phyloP scores from a whole-genome alignment of 2,329 filamentous ascomycete genomes.

The Lecanoromycetidae sp. region DNA sequence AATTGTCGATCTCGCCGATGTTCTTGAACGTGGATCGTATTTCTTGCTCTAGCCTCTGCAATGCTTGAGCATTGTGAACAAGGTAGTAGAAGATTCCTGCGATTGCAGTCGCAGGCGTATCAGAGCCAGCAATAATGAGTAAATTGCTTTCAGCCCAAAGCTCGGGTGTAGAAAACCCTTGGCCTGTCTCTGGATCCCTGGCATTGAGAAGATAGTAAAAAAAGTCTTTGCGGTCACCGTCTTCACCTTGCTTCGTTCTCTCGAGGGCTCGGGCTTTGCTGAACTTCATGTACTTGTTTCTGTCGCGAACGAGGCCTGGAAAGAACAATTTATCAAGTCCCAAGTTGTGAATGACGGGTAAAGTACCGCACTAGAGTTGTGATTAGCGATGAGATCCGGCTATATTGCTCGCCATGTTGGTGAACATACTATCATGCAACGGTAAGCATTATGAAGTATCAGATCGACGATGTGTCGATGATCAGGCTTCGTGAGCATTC shows the following conservation, averaged over 20 bases:
- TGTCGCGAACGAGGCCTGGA: neutral
- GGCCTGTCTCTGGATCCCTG: slow-evolving; percentile 35
- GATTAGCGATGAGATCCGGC: neutral
- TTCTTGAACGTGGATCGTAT: slow-evolving; percentile 26
- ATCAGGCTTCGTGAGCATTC: slow-evolving; percentile 26
- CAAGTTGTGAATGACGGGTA: slow-evolving; percentile 10
- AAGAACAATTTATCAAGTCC: neutral
- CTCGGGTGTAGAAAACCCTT: slow-evolving; percentile 34
- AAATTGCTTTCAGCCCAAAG: slow-evolving; percentile 39
- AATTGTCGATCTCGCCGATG: slow-evolving; percentile 28
- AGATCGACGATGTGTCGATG: slow-evolving; percentile 18
- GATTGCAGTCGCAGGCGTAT: slow-evolving; percentile 34
- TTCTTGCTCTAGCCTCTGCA: slow-evolving; percentile 27
- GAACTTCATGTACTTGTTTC: neutral
- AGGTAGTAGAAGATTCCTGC: slow-evolving; percentile 36
- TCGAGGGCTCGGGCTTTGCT: slow-evolving; percentile 22
- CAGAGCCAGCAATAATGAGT: slow-evolving; percentile 38
- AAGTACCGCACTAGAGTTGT: neutral
- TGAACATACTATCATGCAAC: neutral
- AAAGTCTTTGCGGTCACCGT: slow-evolving; percentile 32
- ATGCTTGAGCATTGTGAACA: slow-evolving; percentile 27
- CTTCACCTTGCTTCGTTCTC: slow-evolving; percentile 28
- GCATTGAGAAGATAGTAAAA: slow-evolving; percentile 37
- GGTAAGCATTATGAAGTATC: neutral
- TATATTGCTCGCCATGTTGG: neutral